Evolutionary conservation across 2,329 filamentous ascomycete genomes (phyloP), one percentile per base, ranked within the genome.

Genomic region (Cladobotryum protrusum): DNA sequence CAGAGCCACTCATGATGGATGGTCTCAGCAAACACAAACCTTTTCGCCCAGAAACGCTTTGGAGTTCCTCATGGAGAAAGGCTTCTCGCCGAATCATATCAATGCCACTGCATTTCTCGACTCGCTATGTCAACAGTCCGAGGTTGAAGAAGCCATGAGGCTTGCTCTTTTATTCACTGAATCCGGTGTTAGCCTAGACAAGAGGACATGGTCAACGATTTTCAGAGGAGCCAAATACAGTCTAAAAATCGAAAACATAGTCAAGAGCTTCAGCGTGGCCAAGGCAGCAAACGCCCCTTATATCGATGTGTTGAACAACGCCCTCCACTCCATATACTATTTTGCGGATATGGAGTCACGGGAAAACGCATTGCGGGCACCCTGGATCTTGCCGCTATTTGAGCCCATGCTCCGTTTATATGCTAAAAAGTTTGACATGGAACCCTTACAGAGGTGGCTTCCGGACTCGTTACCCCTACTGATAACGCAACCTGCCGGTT

Each of bases 61-160:
- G 17, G 57, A 66, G 40, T 58, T 55, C 41, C 72, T 90, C 45
- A 64, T 86, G 11, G 69, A 77, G 17, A 67, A 76, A n/a, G 86
- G 85, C 2, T 69, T 87, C 43, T 70, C 72, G 17, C 81, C 86
- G 19, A 86, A 87, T 55, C 67, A 79, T 13, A 69, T 82, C 50
- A 75, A 76, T 11, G 81, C 86, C 60, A 86, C 85, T 14, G 75
- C 86, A 41, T 70, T 89, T 52, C 78, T 96, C 48, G 76, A 82
- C 36, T 87, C 89, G 51, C 81, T 90, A 14, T 80, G 86, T 58
- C 72, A 82, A 51, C 78, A 61, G 8, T 65, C 63, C 8, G 61
- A 69, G 34, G 61, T 63, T 14, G 61, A 65, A 34, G 67, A 69
- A 48, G 67, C 67, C 24, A 62, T 68, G 32, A 55, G 64, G 12